Conservation (phyloP, 306 rosid species). For the Hippophae tibetana region DNA sequence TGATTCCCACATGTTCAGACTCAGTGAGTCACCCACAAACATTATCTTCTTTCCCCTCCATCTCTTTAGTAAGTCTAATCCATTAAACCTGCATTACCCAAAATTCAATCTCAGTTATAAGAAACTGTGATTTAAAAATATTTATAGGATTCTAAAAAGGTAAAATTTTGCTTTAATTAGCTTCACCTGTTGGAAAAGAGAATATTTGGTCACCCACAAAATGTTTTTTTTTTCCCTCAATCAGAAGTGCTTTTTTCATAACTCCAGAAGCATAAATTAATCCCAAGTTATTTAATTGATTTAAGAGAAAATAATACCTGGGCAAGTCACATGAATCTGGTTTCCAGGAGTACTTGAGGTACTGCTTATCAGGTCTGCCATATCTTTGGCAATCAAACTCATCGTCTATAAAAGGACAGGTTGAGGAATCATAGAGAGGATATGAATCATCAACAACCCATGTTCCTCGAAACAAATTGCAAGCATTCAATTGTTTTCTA, state of each 20-base stretch:
- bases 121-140: no score
- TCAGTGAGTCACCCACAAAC: constrained; percentile 99
- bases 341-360: constrained; percentile 69
- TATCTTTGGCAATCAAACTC: constrained; percentile 47
- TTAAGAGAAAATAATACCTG: constrained; percentile 26
- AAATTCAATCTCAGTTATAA: no score
- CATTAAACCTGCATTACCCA: constrained; percentile 47
- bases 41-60: constrained; percentile 90
- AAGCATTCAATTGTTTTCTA: constrained; percentile 14
- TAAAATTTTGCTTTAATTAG: no score
- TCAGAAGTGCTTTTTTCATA: no score
- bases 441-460: constrained; percentile 57
- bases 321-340: constrained; percentile 52
- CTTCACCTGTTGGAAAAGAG: no score
- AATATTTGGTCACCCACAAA: no score
- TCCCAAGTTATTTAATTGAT: no score
- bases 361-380: constrained; percentile 59
- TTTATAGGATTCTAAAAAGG: no score
- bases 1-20: constrained; percentile 97
- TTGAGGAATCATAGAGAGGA: constrained; percentile 43
- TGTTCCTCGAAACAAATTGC: constrained; percentile 44
- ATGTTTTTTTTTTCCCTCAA: no score
- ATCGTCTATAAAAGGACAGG: constrained; percentile 48
- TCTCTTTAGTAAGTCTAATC: constrained; percentile 43
- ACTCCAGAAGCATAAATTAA: no score